Evolutionary conservation across 192 early-diverging fungal species (phyloP), one percentile per base, ranked within the genome.

Genomic region (Coemansia furcata): DNA sequence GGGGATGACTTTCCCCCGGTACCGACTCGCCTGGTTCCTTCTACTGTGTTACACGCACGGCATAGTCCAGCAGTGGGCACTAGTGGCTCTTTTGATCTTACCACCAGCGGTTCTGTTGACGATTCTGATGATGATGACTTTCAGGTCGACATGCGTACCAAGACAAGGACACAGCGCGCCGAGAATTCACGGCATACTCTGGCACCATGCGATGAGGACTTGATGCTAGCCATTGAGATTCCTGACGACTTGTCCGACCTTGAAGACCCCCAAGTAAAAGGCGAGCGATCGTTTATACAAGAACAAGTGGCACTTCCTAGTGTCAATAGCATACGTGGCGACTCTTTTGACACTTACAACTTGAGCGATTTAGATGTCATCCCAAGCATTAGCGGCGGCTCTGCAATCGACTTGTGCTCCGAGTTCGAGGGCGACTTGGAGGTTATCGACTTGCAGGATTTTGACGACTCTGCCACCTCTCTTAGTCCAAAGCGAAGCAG

Each of bases 101-200:
- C 12, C 4, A 17, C 10, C 32, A 38, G 21, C 29, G n/a, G 6
- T 7, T 21, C 29, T 36, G 52, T 19, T 58, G 37, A 32, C 23
- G 60, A 68, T 36, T 66, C 60, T 26, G 75, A 72, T 17, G 75
- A 68, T n/a, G 75, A 66, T 26, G 75, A 77, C 43, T 77, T 77
- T 60, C 68, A 71, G 44, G 60, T 63, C n/a, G 44, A 26, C n/a
- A 23, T 37, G 15, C 46, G 63, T 4, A 26, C 55, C 26, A 49
- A 32, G n/a, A 19, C n/a, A 46, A 29, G 39, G 40, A 26, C 36
- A 21, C 44, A 47, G 17, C 32, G 60, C 37, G 17, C 29, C 26
- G 2, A 3, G n/a, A 7, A 32, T 64, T 21, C n/a, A 8, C 63
- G 35, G 37, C 47, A 15, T 36, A 35, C 9, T 23, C 11, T 30